Evolutionary conservation across 2,329 filamentous ascomycete genomes (phyloP).

Genomic region (Nemania bipapillata): DNA sequence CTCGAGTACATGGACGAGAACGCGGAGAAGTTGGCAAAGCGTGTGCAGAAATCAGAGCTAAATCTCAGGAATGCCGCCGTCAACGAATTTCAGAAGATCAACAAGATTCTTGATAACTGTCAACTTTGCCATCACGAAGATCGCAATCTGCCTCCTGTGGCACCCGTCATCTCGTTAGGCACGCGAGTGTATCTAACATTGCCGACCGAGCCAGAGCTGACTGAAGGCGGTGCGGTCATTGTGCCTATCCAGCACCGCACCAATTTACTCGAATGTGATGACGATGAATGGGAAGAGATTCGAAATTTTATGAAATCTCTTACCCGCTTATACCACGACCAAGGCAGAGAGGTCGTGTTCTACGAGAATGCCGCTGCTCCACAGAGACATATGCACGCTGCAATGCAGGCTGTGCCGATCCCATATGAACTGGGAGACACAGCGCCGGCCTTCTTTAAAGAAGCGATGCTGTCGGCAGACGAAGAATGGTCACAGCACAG

Average conservation of each 20-base stretch:
- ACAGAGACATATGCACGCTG: conserved; percentile 81
- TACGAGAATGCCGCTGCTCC: conserved; percentile 95
- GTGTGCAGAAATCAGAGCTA: conserved; percentile 86
- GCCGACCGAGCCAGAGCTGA: conserved; percentile 87
- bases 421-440: conserved; percentile 91
- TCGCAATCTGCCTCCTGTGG: conserved; percentile 74
- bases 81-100: conserved; percentile 88
- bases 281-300: conserved; percentile 99
- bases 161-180: conserved; percentile 85
- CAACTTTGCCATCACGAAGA: conserved; percentile 95
- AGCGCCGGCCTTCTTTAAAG: conserved; percentile 92
- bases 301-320: conserved; percentile 99
- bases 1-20: conserved; percentile 99
- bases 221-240: conserved; percentile 84
- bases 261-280: conserved; percentile 96
- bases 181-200: conserved; percentile 90
- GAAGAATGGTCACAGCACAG: conserved; percentile 96
- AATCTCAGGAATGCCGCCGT: conserved; percentile 90
- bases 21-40: conserved; percentile 84
- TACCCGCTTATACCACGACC: conserved; percentile 92
- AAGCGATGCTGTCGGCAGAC: conserved; percentile 87
- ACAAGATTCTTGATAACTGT: conserved; percentile 84
- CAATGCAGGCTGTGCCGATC: conserved; percentile 85
- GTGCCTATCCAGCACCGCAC: conserved; percentile 86
- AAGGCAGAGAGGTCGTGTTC: conserved; percentile 91